phyloP scores from a whole-genome alignment of 1,284 basidiomycete species.

The Irpex lacteus region DNA sequence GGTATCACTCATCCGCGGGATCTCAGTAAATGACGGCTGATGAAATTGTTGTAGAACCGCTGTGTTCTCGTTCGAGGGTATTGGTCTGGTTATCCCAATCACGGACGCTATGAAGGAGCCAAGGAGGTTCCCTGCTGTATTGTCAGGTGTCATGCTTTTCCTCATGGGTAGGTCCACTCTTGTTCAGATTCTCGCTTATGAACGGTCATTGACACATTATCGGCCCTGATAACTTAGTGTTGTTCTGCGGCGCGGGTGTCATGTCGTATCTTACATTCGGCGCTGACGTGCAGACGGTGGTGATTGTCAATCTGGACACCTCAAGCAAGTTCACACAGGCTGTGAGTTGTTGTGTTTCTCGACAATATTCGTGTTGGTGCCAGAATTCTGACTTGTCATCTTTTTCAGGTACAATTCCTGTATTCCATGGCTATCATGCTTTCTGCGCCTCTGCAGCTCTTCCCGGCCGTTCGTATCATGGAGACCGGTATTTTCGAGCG shows the following conservation, averaged over 20 bases:
- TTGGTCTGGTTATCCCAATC: slow-evolving; percentile 96
- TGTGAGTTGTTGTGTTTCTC: slow-evolving; percentile 37
- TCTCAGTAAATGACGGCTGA: background rate
- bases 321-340: slow-evolving; percentile 87
- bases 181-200: slow-evolving; percentile 5
- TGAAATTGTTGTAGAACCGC: slow-evolving; percentile 64
- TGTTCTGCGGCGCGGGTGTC: slow-evolving; percentile 90
- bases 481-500: slow-evolving; percentile 94
- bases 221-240: slow-evolving; percentile 37
- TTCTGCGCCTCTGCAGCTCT: slow-evolving; percentile 92
- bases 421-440: slow-evolving; percentile 94
- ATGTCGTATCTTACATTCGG: slow-evolving; percentile 92
- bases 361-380: background rate
- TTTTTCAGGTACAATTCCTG: slow-evolving; percentile 68
- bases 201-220: slow-evolving; percentile 13
- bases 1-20: slow-evolving; percentile 3
- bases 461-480: slow-evolving; percentile 96
- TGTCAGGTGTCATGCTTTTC: slow-evolving; percentile 90
- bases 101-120: slow-evolving; percentile 97
- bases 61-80: slow-evolving; percentile 98
- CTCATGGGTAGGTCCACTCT: slow-evolving; percentile 50
- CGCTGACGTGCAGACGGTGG: slow-evolving; percentile 86
- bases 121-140: slow-evolving; percentile 84
- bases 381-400: background rate
- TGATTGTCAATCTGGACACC: slow-evolving; percentile 91